These are phyloP conservation scores for Akebia trifoliata DNA, from an alignment of 164 flowering plant genomes.

Conservation along the genomic window DNA sequence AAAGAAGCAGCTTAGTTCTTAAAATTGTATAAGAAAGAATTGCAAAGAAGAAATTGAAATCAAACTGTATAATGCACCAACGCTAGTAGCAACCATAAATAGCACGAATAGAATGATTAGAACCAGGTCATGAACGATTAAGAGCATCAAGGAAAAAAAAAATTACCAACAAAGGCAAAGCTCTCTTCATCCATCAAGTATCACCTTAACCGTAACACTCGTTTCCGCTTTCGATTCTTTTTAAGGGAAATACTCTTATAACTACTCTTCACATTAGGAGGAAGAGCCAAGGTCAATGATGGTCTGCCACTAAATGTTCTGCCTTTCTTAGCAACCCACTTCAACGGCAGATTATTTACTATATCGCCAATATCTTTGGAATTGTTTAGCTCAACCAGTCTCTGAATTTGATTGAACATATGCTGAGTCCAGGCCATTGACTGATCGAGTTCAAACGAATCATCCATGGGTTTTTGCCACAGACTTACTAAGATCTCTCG, in stretches of 20 bases:
- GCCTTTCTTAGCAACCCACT: constrained; percentile 68
- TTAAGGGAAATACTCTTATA: constrained; percentile 18
- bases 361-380: constrained; percentile 51
- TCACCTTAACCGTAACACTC: constrained; percentile 44
- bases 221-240: constrained; percentile 57
- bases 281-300: constrained; percentile 30
- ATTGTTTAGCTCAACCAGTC: constrained; percentile 58
- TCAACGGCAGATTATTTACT: constrained; percentile 60
- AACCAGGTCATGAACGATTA: no score
- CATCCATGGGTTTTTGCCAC: constrained; percentile 65
- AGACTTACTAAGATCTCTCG: constrained; percentile 43
- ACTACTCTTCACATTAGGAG: constrained; percentile 28
- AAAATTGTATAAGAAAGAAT: no score
- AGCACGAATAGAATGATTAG: no score
- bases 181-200: no score
- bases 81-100: no score
- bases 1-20: no score
- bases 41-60: no score
- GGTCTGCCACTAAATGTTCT: constrained; percentile 58
- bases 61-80: no score
- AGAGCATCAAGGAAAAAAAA: no score
- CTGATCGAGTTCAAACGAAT: constrained; percentile 67
- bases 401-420: constrained; percentile 68
- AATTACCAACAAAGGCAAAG: no score
- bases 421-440: constrained; percentile 68